phyloP scores from a whole-genome alignment of 2,329 filamentous ascomycete species.

The Fusarium anthophilum region DNA sequence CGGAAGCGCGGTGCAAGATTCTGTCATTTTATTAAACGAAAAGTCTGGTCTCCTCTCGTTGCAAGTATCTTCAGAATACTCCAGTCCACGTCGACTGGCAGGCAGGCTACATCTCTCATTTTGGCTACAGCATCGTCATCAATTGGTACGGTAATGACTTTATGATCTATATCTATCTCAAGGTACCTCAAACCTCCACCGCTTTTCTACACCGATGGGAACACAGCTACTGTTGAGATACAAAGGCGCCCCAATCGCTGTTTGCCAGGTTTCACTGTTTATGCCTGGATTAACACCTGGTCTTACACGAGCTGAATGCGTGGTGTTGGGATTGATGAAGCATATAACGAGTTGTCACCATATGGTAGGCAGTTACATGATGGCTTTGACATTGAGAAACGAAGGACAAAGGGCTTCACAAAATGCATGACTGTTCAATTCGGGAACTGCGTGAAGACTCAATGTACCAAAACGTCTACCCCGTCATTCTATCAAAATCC shows the following conservation, averaged over 20 bases:
- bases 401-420: neutral
- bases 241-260: neutral
- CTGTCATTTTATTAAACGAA: neutral
- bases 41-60: neutral
- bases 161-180: no score
- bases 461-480: neutral
- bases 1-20: neutral
- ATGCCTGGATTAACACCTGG: neutral
- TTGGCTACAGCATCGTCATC: neutral
- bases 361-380: no score
- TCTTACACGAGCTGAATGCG: neutral
- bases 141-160: neutral
- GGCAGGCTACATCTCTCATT: neutral
- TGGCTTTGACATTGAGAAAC: neutral
- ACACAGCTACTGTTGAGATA: neutral
- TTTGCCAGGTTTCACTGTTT: neutral
- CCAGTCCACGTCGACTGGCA: neutral
- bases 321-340: neutral
- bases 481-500: neutral
- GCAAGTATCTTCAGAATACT: neutral
- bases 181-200: neutral
- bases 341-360: neutral
- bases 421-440: neutral
- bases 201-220: neutral
- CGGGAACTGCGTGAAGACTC: no score